Evolutionary conservation across 305 asterid genomes (phyloP).

Genomic region (Stenogyne calaminthoides): DNA sequence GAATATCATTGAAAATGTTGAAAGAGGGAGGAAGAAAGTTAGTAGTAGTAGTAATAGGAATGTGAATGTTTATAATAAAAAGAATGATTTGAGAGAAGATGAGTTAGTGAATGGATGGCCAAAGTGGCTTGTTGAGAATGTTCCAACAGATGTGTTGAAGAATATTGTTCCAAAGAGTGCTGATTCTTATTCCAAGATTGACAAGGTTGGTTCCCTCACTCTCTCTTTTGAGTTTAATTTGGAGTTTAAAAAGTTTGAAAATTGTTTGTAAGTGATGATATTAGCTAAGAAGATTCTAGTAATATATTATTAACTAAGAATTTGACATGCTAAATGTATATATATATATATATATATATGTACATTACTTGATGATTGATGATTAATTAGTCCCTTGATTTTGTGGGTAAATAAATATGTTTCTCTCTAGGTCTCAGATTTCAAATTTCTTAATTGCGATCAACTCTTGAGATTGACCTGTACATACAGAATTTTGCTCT

Average conservation of each 20-base stretch:
- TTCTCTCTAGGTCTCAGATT: too few species aligned
- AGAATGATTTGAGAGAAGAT: conserved; percentile 25
- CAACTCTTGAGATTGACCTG: too few species aligned
- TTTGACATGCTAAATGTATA: not conserved
- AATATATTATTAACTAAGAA: not conserved
- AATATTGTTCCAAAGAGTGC: conserved; percentile 35
- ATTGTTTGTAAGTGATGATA: not conserved
- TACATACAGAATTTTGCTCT: too few species aligned
- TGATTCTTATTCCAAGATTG: conserved; percentile 35
- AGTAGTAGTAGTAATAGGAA: not conserved
- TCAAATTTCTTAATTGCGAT: too few species aligned
- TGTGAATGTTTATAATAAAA: not conserved
- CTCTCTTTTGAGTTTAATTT: too few species aligned
- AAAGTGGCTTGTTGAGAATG: conserved; percentile 33
- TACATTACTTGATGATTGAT: not conserved
- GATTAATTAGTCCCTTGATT: not conserved
- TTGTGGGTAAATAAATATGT: not conserved
- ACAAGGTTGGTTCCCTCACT: conserved; percentile 24
- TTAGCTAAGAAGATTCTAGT: not conserved
- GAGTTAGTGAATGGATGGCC: conserved; percentile 37
- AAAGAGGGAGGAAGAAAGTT: conserved; percentile 5
- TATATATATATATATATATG: too few species aligned
- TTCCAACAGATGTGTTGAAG: conserved; percentile 31
- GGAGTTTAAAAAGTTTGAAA: too few species aligned
- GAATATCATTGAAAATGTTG: not conserved